phyloP scores from a whole-genome alignment of 805 yeast genomes.

The Candida golubevii region DNA sequence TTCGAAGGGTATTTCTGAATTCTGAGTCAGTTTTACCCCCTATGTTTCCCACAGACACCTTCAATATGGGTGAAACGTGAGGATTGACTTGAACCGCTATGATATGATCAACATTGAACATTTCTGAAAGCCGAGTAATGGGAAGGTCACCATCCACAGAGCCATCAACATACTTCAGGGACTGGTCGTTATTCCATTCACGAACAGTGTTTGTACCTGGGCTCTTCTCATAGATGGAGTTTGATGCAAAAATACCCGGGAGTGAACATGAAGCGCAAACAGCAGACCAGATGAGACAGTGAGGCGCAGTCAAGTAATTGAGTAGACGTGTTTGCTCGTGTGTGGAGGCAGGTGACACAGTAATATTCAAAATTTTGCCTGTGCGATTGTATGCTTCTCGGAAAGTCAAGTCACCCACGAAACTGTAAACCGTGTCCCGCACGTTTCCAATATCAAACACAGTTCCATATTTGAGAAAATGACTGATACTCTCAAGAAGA shows the following conservation, averaged over 20 bases:
- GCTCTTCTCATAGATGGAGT: conserved; percentile 79
- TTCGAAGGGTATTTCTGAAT: conserved; percentile 50
- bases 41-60: conserved; percentile 59
- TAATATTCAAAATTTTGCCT: conserved; percentile 86
- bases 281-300: conserved; percentile 81
- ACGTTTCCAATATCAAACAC: conserved; percentile 78
- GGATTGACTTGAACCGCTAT: conserved; percentile 98
- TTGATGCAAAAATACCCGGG: conserved; percentile 87
- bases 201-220: conserved; percentile 64
- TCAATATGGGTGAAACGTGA: conserved; percentile 86
- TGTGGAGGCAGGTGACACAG: conserved; percentile 86
- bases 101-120: conserved; percentile 96
- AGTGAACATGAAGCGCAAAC: conserved; percentile 92
- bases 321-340: conserved; percentile 88
- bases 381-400: conserved; percentile 93
- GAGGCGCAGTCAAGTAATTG: conserved; percentile 75
- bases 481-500: conserved; percentile 36
- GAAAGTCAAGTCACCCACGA: conserved; percentile 87
- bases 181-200: conserved; percentile 75
- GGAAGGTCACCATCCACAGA: conserved; percentile 95
- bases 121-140: conserved; percentile 81
- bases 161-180: conserved; percentile 88
- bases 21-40: conserved; percentile 68
- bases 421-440: conserved; percentile 65
- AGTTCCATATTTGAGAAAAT: conserved; percentile 79